Percentiles rank a stretch among this genome's conserved stretches.
These are phyloP conservation scores for Aspergillus funiculosus DNA, from an alignment of 495 filamentous ascomycete species.

Conservation along the genomic window DNA sequence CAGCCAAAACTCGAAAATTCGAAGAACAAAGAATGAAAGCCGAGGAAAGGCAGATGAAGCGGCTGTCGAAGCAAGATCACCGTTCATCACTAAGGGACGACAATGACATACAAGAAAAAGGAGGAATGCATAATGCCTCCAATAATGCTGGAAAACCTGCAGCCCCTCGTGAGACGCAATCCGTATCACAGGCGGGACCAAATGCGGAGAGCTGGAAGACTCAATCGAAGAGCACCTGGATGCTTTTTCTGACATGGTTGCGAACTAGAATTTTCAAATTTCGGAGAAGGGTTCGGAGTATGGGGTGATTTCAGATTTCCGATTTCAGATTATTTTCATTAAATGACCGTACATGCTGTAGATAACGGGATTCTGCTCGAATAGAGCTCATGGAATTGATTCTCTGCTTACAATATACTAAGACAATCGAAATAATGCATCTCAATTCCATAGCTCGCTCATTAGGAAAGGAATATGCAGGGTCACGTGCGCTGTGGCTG, in stretches of 20 bases:
- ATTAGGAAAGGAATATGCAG: neutral
- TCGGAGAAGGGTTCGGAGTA: conserved; percentile 33
- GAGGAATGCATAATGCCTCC: neutral
- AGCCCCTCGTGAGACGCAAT: neutral
- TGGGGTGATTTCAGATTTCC: conserved; percentile 15
- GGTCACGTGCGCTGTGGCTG: neutral
- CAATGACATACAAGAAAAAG: conserved; percentile 15
- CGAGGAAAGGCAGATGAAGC: conserved; percentile 38
- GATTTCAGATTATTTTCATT: neutral
- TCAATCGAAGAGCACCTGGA: conserved; percentile 41
- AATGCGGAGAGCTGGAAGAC: conserved; percentile 30
- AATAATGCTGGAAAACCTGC: neutral
- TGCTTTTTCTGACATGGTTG: conserved; percentile 46
- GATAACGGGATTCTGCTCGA: neutral
- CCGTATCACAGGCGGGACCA: conserved; percentile 7
- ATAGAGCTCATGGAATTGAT: neutral
- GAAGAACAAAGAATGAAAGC: conserved; percentile 51
- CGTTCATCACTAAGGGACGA: conserved; percentile 19
- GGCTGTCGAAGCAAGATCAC: conserved; percentile 29
- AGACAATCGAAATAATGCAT: neutral
- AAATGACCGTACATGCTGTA: neutral
- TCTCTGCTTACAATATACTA: neutral
- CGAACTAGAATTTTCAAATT: conserved; percentile 44
- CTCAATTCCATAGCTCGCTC: neutral
- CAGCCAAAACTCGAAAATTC: conserved; percentile 51